A percentile compares a stretch with the other conserved stretches of the same genome.
Conservation (phyloP, 495 filamentous ascomycete genomes). For the Viridothelium virens region DNA sequence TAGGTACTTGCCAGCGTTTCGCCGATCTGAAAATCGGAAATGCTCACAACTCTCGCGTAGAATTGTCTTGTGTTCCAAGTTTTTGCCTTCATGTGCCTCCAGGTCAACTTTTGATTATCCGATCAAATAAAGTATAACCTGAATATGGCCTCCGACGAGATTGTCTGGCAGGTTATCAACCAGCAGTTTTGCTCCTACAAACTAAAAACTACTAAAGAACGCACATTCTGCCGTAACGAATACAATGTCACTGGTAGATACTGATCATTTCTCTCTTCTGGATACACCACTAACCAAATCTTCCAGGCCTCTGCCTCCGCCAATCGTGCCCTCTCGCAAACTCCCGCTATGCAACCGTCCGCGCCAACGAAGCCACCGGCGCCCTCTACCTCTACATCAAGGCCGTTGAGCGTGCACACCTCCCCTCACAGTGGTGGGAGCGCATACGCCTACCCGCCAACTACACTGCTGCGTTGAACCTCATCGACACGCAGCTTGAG, state of each 20-base stretch:
- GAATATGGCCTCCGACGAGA: constrained; percentile 79
- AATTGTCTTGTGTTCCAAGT: no score
- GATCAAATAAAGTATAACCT: not conserved
- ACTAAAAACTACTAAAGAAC: constrained; percentile 80
- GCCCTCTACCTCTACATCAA: constrained; percentile 96
- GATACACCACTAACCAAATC: not conserved
- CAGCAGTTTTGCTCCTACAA: constrained; percentile 97
- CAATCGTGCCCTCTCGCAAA: constrained; percentile 95
- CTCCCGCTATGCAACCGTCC: constrained; percentile 88
- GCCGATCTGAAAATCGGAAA: constrained; percentile 3
- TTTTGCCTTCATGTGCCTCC: no score
- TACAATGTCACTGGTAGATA: constrained; percentile 64
- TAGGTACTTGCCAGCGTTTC: constrained; percentile 1
- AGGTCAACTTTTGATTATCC: not conserved
- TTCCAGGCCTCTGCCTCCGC: constrained; percentile 74
- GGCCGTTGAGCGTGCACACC: constrained; percentile 82
- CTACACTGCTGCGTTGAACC: constrained; percentile 78
- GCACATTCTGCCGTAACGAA: constrained; percentile 95
- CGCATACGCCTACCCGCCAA: constrained; percentile 82
- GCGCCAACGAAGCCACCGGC: constrained; percentile 70
- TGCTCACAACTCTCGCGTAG: not conserved
- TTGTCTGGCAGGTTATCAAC: constrained; percentile 94
- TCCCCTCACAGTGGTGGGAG: constrained; percentile 91
- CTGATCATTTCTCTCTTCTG: no score
- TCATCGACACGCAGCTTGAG: constrained; percentile 79